Conservation (phyloP, 2,329 filamentous ascomycete species). For the Cladosporium sp. region DNA sequence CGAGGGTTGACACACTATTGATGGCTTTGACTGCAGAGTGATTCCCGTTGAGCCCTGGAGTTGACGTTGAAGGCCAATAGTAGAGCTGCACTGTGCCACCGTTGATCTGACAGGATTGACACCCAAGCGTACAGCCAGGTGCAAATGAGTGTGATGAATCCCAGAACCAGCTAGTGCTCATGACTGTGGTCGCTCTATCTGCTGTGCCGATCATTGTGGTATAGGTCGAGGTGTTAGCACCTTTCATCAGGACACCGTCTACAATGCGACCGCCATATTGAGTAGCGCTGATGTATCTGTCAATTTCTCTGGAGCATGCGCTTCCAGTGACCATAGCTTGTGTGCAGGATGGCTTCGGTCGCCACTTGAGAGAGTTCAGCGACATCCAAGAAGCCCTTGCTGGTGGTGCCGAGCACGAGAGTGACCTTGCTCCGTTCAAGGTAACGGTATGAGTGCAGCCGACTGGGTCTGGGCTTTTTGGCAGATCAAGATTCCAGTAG, state of each 20-base stretch:
- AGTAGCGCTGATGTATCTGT: background rate
- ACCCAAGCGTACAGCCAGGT: slow-evolving; percentile 9
- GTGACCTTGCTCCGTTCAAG: no score
- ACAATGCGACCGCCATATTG: background rate
- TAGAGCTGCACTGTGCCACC: slow-evolving; percentile 17
- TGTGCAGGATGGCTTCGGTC: background rate
- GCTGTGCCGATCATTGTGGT: background rate
- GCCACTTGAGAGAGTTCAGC: background rate
- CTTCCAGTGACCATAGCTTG: slow-evolving; percentile 1
- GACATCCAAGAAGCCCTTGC: background rate
- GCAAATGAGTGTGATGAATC: background rate
- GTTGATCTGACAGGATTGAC: slow-evolving; percentile 1
- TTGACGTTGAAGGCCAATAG: slow-evolving; percentile 16
- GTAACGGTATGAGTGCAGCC: background rate
- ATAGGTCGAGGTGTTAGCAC: background rate
- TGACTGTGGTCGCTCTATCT: background rate
- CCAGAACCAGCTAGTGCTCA: background rate
- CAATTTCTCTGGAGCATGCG: background rate
- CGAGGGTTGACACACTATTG: background rate
- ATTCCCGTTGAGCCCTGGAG: background rate
- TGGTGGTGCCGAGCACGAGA: background rate
- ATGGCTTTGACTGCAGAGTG: background rate
- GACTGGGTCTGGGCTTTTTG: background rate
- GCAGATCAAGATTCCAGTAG: background rate
- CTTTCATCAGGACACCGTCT: background rate